These are phyloP conservation scores for Mycosphaerella arachidis DNA, from an alignment of 2,329 filamentous ascomycete species.

Conservation along the genomic window DNA sequence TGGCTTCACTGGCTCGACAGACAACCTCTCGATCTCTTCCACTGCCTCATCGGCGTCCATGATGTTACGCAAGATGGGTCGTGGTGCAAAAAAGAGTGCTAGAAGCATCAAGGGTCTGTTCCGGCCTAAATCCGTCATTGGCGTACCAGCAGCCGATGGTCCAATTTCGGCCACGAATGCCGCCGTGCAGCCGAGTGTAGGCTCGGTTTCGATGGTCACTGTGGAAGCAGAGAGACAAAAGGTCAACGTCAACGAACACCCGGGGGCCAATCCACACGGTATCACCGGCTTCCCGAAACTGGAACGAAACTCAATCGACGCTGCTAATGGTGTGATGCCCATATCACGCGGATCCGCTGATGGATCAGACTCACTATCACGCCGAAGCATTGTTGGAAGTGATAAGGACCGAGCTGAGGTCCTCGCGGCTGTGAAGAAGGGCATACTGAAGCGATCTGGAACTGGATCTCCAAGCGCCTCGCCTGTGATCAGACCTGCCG, in stretches of 20 bases:
- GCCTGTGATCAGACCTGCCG: slow-evolving; percentile 60
- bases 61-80: slow-evolving; percentile 98
- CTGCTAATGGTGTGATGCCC: slow-evolving; percentile 37
- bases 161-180: slow-evolving; percentile 48
- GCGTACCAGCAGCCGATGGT: slow-evolving; percentile 66
- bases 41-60: slow-evolving; percentile 85
- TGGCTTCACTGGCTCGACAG: slow-evolving; percentile 83
- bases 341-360: slow-evolving; percentile 43
- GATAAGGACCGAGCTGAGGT: slow-evolving; percentile 89
- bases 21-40: slow-evolving; percentile 88
- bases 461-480: slow-evolving; percentile 63
- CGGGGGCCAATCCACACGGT: slow-evolving; percentile 62
- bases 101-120: slow-evolving; percentile 91
- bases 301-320: slow-evolving; percentile 76
- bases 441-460: slow-evolving; percentile 80
- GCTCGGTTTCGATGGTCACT: slow-evolving; percentile 91
- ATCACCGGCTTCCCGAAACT: slow-evolving; percentile 79
- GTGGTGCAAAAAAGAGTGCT: slow-evolving; percentile 92
- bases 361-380: slow-evolving; percentile 56
- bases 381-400: slow-evolving; percentile 86
- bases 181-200: slow-evolving; percentile 55
- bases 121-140: slow-evolving; percentile 85
- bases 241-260: slow-evolving; percentile 70
- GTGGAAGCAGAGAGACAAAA: slow-evolving; percentile 87
- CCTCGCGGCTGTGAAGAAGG: slow-evolving; percentile 86